Evolutionary conservation across 2,329 filamentous ascomycete genomes (phyloP).

Genomic region (Trichoderma sp.): DNA sequence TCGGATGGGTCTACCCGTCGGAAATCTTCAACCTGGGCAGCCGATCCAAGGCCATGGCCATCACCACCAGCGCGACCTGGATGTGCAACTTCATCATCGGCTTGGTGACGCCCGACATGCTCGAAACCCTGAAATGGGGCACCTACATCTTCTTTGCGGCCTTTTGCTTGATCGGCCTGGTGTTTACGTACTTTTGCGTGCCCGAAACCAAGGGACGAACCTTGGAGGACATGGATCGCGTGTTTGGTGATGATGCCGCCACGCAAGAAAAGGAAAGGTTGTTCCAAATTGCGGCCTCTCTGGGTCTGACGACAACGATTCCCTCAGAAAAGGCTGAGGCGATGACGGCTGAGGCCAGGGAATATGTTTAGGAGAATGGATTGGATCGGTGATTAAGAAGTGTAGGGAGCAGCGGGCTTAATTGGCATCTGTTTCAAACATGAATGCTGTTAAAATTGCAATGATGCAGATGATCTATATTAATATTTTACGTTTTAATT

Average conservation of each 20-base stretch:
- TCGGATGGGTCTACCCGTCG: constrained; percentile 65
- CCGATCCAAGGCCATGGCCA: constrained; percentile 60
- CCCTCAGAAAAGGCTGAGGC: constrained; percentile 29
- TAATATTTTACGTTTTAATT: background rate
- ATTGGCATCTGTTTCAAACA: background rate
- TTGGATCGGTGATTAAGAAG: too few relatives aligned
- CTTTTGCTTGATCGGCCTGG: constrained; percentile 51
- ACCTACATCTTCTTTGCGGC: constrained; percentile 63
- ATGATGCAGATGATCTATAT: background rate
- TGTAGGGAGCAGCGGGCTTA: background rate
- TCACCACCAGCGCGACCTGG: constrained; percentile 54
- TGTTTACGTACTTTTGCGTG: constrained; percentile 57
- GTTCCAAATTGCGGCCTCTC: constrained; percentile 32
- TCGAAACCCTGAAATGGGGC: constrained; percentile 53
- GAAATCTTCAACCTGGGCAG: constrained; percentile 63
- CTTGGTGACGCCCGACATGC: constrained; percentile 47
- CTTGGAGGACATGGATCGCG: constrained; percentile 58
- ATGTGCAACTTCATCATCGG: constrained; percentile 43
- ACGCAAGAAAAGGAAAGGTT: constrained; percentile 39
- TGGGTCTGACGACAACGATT: constrained; percentile 32
- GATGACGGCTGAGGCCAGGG: constrained; percentile 13
- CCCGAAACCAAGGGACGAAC: constrained; percentile 60
- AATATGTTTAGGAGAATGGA: constrained; percentile 7
- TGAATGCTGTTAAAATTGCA: background rate
- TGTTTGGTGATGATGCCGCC: constrained; percentile 45